Evolutionary conservation across 208 protist species (phyloP).

Genomic region (Trypanosoma caninum): DNA sequence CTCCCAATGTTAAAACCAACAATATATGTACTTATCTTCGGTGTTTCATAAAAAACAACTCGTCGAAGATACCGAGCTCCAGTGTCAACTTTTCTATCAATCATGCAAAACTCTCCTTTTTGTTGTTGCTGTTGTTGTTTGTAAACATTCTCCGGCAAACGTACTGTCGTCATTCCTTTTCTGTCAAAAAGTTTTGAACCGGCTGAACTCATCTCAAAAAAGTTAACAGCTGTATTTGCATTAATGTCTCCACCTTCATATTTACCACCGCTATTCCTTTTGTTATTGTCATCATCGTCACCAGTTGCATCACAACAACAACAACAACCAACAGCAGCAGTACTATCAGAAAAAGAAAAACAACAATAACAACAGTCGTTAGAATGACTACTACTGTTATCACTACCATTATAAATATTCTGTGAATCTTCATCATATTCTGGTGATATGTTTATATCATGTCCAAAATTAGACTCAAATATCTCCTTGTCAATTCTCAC

Average conservation of each 20-base stretch:
- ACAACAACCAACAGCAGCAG: too few species aligned
- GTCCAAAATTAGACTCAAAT: not conserved
- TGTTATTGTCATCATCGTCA: too few species aligned
- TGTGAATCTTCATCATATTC: not conserved
- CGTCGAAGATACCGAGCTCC: constrained; percentile 5
- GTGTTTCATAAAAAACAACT: constrained; percentile 41
- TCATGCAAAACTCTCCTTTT: not conserved
- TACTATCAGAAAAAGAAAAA: too few species aligned
- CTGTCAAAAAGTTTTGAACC: too few species aligned
- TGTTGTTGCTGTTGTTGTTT: not conserved
- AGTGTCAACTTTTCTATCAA: not conserved
- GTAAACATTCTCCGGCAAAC: too few species aligned
- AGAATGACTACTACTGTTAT: not conserved
- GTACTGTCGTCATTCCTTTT: too few species aligned
- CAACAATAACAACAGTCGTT: not conserved
- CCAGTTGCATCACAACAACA: too few species aligned
- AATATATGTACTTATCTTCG: constrained; percentile 53
- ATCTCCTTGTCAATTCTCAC: constrained; percentile 1
- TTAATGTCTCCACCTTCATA: too few species aligned
- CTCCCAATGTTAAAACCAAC: constrained; percentile 89
- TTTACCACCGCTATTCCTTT: too few species aligned
- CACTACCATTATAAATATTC: not conserved
- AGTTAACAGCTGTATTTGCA: too few species aligned
- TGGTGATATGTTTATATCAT: not conserved
- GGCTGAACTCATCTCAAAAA: too few species aligned